Conservation (phyloP, 1,139 yeast genomes). For the Petasospora fabianii region DNA sequence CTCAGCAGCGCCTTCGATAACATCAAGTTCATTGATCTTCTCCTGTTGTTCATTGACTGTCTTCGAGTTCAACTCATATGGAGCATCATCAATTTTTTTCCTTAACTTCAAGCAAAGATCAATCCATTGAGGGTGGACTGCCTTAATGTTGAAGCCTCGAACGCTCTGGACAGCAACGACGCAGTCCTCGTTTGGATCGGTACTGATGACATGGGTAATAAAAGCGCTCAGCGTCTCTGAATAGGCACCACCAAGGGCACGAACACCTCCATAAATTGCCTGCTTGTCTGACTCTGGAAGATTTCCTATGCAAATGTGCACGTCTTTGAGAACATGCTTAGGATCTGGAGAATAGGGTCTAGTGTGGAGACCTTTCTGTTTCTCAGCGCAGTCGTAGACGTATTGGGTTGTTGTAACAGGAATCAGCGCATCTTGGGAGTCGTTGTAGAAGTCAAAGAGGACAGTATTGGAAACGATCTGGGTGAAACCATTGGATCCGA, state of each 20-base stretch:
- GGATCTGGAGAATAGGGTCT: constrained; percentile 62
- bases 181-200: constrained; percentile 47
- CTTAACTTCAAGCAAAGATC: constrained; percentile 62
- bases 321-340: constrained; percentile 55
- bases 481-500: constrained; percentile 31
- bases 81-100: constrained; percentile 46
- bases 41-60: constrained; percentile 15
- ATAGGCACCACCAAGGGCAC: constrained; percentile 73
- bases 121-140: constrained; percentile 76
- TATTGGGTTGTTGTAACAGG: constrained; percentile 69
- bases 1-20: constrained; percentile 16
- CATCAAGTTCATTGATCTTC: constrained; percentile 27
- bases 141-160: constrained; percentile 43
- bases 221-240: constrained; percentile 59
- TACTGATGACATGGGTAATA: constrained; percentile 76
- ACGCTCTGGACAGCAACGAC: constrained; percentile 37
- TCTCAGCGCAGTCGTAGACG: constrained; percentile 49
- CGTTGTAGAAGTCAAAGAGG: constrained; percentile 52
- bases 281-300: constrained; percentile 60
- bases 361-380: constrained; percentile 39
- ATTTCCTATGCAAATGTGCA: constrained; percentile 59
- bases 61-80: constrained; percentile 39
- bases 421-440: constrained; percentile 51
- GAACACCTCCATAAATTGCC: constrained; percentile 60
- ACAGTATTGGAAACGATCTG: constrained; percentile 56